Conservation (phyloP, 306 rosid species). For the Dicorynia guianensis region DNA sequence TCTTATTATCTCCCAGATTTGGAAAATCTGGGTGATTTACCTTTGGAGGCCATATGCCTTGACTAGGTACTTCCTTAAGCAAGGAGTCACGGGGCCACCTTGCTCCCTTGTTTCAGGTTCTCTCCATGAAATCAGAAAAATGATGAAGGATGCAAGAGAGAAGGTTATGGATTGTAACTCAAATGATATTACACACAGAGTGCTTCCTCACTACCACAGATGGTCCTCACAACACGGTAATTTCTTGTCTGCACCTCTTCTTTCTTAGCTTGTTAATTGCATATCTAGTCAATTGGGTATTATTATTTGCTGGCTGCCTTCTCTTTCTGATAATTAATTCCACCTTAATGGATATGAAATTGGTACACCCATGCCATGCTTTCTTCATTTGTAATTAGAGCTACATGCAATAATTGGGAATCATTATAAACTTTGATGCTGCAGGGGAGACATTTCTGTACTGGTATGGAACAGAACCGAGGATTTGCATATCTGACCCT, state of each 20-base stretch:
- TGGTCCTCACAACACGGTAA: slow-evolving; percentile 47
- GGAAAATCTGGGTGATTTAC: slow-evolving; percentile 24
- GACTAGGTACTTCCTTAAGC: slow-evolving; percentile 36
- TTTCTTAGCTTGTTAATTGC: background rate
- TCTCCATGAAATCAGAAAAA: slow-evolving; percentile 29
- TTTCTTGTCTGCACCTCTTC: slow-evolving; percentile 3
- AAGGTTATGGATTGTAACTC: slow-evolving; percentile 32
- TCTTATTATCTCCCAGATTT: slow-evolving; percentile 21
- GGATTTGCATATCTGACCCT: slow-evolving; percentile 35
- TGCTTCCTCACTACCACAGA: slow-evolving; percentile 43
- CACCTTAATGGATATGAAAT: background rate
- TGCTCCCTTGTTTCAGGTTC: slow-evolving; percentile 38
- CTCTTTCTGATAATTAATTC: background rate
- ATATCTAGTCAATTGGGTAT: background rate
- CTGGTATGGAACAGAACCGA: slow-evolving; percentile 35
- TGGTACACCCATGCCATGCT: background rate
- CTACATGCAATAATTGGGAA: too few species aligned
- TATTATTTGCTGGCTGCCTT: background rate
- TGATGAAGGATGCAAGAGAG: slow-evolving; percentile 17
- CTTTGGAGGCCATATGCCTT: slow-evolving; percentile 46
- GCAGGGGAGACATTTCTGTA: slow-evolving; percentile 50
- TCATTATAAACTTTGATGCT: background rate
- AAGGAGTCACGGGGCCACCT: slow-evolving; percentile 42
- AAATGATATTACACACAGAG: slow-evolving; percentile 30
- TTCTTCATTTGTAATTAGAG: background rate